Conservation (phyloP, 148 eudicot species). For the Vaccinium darrowii region DNA sequence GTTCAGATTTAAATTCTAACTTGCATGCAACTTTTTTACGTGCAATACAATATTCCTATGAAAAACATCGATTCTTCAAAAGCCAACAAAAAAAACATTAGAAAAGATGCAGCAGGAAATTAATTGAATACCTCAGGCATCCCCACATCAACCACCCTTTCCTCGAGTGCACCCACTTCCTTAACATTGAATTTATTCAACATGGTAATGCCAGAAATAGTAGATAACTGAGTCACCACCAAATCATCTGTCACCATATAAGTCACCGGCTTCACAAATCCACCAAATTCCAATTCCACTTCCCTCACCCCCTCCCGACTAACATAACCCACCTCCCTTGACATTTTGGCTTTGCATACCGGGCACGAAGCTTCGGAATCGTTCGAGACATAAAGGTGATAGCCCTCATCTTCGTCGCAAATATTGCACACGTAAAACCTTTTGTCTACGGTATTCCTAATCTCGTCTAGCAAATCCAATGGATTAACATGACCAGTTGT, state of each 20-base stretch:
- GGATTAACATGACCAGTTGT: background rate
- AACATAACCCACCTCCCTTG: background rate
- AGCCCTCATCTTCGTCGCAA: too few relatives aligned
- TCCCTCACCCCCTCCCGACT: too few relatives aligned
- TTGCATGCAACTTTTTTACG: too few relatives aligned
- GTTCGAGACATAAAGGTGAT: too few relatives aligned
- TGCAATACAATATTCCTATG: background rate
- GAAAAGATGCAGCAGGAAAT: background rate
- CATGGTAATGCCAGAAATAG: background rate
- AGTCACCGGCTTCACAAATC: constrained; percentile 19
- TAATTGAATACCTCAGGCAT: background rate
- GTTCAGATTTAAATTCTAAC: too few relatives aligned
- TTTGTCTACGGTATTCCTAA: too few relatives aligned
- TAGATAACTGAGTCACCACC: background rate
- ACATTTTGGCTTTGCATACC: too few relatives aligned
- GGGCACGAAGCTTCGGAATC: too few relatives aligned
- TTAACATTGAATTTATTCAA: background rate
- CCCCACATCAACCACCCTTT: background rate
- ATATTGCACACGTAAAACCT: too few relatives aligned
- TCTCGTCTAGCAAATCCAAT: background rate
- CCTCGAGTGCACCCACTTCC: background rate
- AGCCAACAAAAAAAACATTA: too few relatives aligned
- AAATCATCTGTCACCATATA: constrained; percentile 34
- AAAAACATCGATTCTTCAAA: background rate
- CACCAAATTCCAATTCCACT: too few relatives aligned